phyloP scores from a whole-genome alignment of 805 yeast genomes.

The Wickerhamiella alocasiicola region DNA sequence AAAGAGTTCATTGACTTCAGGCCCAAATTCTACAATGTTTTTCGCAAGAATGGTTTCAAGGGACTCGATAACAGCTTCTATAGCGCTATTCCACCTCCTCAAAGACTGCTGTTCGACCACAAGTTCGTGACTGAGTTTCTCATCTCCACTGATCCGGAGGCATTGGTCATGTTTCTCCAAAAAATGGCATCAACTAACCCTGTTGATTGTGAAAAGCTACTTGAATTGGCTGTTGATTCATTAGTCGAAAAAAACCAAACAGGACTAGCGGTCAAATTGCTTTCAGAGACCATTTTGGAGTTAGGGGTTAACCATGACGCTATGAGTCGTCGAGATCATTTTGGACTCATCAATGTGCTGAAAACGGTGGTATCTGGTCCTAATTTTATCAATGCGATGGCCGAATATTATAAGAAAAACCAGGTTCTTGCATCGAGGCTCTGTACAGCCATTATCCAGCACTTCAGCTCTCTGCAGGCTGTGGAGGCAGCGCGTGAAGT shows the following conservation, averaged over 20 bases:
- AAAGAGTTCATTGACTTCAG: not conserved
- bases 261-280: not conserved
- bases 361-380: not conserved
- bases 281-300: not conserved
- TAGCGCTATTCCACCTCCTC: constrained; percentile 8
- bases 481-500: constrained; percentile 11
- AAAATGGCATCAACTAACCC: constrained; percentile 14
- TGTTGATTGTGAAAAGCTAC: constrained; percentile 1
- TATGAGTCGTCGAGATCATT: not conserved
- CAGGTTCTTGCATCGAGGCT: constrained; percentile 4
- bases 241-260: not conserved
- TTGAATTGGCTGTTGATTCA: not conserved
- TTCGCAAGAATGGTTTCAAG: not conserved
- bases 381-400: not conserved
- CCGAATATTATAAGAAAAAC: not conserved
- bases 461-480: constrained; percentile 11
- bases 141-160: constrained; percentile 1
- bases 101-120: constrained; percentile 14
- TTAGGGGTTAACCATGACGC: constrained; percentile 8
- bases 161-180: constrained; percentile 5
- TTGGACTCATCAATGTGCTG: not conserved
- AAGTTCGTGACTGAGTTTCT: constrained; percentile 14
- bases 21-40: not conserved
- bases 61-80: not conserved
- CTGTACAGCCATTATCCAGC: constrained; percentile 11